phyloP scores from a whole-genome alignment of 768 basidiomycete genomes.

The Leccinum fibrillosum region DNA sequence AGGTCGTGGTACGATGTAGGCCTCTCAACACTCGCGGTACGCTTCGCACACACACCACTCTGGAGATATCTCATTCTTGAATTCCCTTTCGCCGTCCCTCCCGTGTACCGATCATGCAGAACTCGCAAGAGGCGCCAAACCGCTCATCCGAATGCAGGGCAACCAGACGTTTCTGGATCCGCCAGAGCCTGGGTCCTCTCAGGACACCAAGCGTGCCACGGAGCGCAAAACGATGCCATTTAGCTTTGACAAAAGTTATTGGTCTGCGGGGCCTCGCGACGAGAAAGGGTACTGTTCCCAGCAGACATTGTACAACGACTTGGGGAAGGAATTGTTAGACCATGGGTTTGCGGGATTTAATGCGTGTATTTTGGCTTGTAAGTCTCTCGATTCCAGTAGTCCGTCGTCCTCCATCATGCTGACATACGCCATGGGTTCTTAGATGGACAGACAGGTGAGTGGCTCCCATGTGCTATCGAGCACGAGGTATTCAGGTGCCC shows the following conservation, averaged over 20 bases:
- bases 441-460: constrained; percentile 86
- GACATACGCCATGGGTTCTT: background rate
- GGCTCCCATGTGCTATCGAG: background rate
- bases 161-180: constrained; percentile 92
- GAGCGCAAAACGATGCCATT: constrained; percentile 90
- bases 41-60: constrained; percentile 25
- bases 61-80: constrained; percentile 1
- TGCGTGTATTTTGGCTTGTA: constrained; percentile 98
- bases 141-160: constrained; percentile 91
- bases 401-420: background rate
- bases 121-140: constrained; percentile 88
- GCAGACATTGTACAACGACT: constrained; percentile 89
- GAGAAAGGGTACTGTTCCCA: constrained; percentile 92
- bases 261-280: constrained; percentile 89
- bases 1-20: constrained; percentile 92
- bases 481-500: constrained; percentile 3
- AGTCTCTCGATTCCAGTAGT: constrained; percentile 37
- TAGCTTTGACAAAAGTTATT: constrained; percentile 97
- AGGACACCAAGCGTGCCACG: constrained; percentile 75
- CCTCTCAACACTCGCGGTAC: constrained; percentile 93
- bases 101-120: constrained; percentile 46
- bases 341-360: constrained; percentile 97
- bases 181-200: constrained; percentile 69
- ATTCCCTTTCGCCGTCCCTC: background rate
- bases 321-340: constrained; percentile 91